phyloP scores from a whole-genome alignment of 192 early-diverging fungal genomes.

The Podila horticola region DNA sequence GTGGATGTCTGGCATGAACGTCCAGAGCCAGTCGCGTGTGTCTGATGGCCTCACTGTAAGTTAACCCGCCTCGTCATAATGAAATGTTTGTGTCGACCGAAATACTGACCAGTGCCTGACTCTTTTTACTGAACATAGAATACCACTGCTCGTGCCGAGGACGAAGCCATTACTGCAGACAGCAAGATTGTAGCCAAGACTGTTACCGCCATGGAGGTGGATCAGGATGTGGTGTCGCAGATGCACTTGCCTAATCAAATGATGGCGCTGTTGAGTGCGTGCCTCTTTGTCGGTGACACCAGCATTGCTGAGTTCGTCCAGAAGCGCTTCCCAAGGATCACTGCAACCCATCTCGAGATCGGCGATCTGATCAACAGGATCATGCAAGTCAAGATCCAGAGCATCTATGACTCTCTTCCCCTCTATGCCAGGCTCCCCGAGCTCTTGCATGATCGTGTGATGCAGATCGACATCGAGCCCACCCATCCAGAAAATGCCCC shows the following conservation, averaged over 20 bases:
- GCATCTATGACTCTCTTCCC: conserved; percentile 59
- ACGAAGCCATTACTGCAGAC: neutral
- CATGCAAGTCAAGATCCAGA: conserved; percentile 65
- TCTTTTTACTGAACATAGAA: conserved; percentile 7
- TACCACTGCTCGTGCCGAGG: conserved; percentile 24
- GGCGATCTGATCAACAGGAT: conserved; percentile 69
- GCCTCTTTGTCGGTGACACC: conserved; percentile 72
- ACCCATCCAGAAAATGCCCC: conserved; percentile 14
- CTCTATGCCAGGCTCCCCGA: conserved; percentile 22
- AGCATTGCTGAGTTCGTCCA: conserved; percentile 61
- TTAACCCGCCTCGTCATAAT: too few relatives aligned
- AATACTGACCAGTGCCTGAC: too few relatives aligned
- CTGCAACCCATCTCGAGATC: conserved; percentile 66
- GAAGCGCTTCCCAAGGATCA: conserved; percentile 60
- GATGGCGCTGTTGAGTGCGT: conserved; percentile 64
- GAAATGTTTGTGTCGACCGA: too few relatives aligned
- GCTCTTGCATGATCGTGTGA: conserved; percentile 9
- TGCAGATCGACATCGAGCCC: conserved; percentile 4
- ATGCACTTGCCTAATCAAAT: conserved; percentile 66
- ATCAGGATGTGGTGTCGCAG: neutral
- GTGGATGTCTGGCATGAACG: conserved; percentile 55
- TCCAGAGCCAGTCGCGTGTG: conserved; percentile 51
- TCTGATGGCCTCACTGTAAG: conserved; percentile 53
- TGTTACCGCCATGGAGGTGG: neutral
- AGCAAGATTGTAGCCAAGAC: neutral